phyloP scores from a whole-genome alignment of 257 asterid genomes.

The Rauvolfia tetraphylla region DNA sequence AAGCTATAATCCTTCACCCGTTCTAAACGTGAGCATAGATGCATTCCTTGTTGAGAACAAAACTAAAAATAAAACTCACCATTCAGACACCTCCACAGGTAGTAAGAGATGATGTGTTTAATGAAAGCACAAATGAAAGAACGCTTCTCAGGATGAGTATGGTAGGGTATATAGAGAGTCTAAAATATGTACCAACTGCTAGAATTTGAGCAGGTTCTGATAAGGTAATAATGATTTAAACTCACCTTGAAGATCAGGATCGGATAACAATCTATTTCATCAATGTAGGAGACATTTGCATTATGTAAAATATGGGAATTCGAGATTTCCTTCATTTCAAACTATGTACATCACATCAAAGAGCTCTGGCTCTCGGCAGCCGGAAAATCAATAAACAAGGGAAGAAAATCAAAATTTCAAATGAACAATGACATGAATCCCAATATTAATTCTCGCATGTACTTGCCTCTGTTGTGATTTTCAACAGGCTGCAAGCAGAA shows the following conservation, averaged over 20 bases:
- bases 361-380: background rate
- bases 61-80: background rate
- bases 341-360: background rate
- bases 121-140: background rate
- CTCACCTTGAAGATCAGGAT: slow-evolving; percentile 1
- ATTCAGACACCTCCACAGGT: background rate
- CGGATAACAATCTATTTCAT: background rate
- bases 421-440: background rate
- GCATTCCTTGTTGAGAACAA: background rate
- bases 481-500: background rate
- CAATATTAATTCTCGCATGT: background rate
- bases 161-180: background rate
- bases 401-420: background rate
- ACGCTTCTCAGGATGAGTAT: background rate
- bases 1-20: background rate
- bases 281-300: background rate
- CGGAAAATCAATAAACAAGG: background rate
- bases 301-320: background rate
- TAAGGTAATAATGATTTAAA: background rate
- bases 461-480: background rate
- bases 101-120: background rate
- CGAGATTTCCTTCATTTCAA: background rate
- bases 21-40: background rate
- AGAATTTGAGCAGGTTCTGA: background rate
- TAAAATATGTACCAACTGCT: background rate